Conservation (phyloP, 345 rosid species). For the Cardamine chenopodiifolia region DNA sequence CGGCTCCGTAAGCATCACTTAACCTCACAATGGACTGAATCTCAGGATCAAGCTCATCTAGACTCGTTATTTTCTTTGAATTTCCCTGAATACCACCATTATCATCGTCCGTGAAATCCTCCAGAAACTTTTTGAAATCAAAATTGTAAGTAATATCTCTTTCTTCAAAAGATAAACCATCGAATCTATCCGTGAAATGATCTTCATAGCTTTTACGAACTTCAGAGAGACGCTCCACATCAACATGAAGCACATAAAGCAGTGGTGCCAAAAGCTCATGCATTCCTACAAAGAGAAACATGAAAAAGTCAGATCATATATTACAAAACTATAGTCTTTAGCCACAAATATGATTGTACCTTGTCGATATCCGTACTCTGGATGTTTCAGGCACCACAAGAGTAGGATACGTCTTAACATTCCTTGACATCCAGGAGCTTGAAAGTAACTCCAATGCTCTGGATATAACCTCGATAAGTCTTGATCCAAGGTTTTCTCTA, state of each 20-base stretch:
- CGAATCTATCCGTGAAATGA: conserved; percentile 86
- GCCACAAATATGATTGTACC: conserved; percentile 44
- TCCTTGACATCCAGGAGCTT: conserved; percentile 95
- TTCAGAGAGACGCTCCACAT: conserved; percentile 74
- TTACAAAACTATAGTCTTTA: background rate
- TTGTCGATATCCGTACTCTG: conserved; percentile 83
- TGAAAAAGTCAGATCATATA: conserved; percentile 5
- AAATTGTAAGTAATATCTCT: conserved; percentile 75
- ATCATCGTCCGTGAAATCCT: conserved; percentile 69
- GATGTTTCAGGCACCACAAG: conserved; percentile 94
- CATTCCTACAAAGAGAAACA: conserved; percentile 65
- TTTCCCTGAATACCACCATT: conserved; percentile 54
- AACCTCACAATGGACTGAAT: conserved; percentile 64
- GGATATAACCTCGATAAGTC: conserved; percentile 95
- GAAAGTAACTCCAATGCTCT: conserved; percentile 90
- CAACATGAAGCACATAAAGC: conserved; percentile 89
- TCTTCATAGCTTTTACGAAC: conserved; percentile 81
- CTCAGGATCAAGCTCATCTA: conserved; percentile 86
- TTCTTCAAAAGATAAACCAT: conserved; percentile 75
- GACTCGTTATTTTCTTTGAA: conserved; percentile 54
- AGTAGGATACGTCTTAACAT: conserved; percentile 85
- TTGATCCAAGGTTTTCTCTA: conserved; percentile 92
- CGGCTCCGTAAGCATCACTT: conserved; percentile 94
- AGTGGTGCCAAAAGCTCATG: conserved; percentile 97
- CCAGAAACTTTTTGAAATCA: conserved; percentile 74